Evolutionary conservation across 371 early-diverging fungal genomes (phyloP), one percentile per base, ranked within the genome.

Genomic region (Mortierella sp.): DNA sequence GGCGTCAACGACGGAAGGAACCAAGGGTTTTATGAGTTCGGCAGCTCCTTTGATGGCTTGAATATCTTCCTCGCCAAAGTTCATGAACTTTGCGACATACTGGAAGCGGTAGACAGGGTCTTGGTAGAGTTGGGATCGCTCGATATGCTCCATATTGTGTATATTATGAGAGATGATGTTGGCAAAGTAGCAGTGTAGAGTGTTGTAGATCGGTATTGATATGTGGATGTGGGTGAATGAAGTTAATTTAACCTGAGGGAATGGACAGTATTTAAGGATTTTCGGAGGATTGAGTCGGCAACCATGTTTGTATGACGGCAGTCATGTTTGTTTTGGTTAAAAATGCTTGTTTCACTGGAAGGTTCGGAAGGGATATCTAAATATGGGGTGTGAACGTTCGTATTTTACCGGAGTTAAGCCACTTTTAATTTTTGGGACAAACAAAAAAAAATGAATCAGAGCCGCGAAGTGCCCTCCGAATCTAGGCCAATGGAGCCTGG

Each of bases 1-100:
- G 22, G 92, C 91, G 61, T 93, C 93, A 49, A 95, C 96, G 12
- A 95, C 90, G 15, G 85, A 88, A 6, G 95, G 95, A 9, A 93
- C 92, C 17, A 95, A 83, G 13, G 93, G 94, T 9, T 84, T 86
- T 37, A 95, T 78, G 6, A 87, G 68, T 6, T 85, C 82, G 8
- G 91, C 95, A 0, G 93, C 90, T 8, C 81, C 84, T 68, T 90
- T 84, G 77, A 95, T 92, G 23, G 89, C 89, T 34, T 78, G 83
- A 43, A 87, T 82, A 70, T 91, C 91, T n/a, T 73, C 77, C 53
- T 85, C 84, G 66, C 88, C 88, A 74, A 94, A 94, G 59, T 87
- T 90, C 72, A 92, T 84, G 61, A 94, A 93, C 57, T 83, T 78
- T 32, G 90, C 80, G 54, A 94, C 90, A 73, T 93, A 94, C 31